Percentiles rank a stretch among this genome's conserved stretches.
phyloP scores from a whole-genome alignment of 352 stramenopile species.

The Halophytophthora polymorphica region DNA sequence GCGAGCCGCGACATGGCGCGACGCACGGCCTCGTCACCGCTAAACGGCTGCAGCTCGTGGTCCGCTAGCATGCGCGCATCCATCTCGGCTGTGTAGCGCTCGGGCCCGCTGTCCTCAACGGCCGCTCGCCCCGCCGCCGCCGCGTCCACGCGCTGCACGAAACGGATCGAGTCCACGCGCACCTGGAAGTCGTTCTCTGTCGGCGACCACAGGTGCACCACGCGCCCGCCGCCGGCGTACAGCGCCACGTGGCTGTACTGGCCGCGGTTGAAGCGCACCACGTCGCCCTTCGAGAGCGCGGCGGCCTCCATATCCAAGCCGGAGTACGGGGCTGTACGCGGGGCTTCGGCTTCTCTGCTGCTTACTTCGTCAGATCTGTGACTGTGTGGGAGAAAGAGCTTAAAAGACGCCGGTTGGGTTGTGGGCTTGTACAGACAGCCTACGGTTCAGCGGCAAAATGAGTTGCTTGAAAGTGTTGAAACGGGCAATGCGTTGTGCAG shows the following conservation, averaged over 20 bases:
- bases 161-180: constrained; percentile 57
- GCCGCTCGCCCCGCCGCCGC: not conserved
- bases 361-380: no score
- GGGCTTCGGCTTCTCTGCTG: no score
- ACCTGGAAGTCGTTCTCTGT: constrained; percentile 42
- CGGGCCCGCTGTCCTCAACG: constrained; percentile 10
- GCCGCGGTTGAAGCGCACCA: constrained; percentile 63
- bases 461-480: no score
- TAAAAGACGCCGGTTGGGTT: no score
- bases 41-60: constrained; percentile 41
- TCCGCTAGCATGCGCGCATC: constrained; percentile 46
- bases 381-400: no score
- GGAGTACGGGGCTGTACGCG: no score
- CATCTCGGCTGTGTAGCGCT: constrained; percentile 42
- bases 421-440: no score
- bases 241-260: constrained; percentile 64
- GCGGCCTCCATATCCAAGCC: constrained; percentile 17
- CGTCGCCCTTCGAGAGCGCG: constrained; percentile 32
- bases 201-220: constrained; percentile 69
- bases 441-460: no score
- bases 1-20: constrained; percentile 49
- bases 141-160: constrained; percentile 19
- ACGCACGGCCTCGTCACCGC: constrained; percentile 34
- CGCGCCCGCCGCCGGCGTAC: constrained; percentile 37
- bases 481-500: no score